Base-by-base conservation (phyloP, 2,329 filamentous ascomycete species). In the Neofusicoccum kwambonambiense region DNA sequence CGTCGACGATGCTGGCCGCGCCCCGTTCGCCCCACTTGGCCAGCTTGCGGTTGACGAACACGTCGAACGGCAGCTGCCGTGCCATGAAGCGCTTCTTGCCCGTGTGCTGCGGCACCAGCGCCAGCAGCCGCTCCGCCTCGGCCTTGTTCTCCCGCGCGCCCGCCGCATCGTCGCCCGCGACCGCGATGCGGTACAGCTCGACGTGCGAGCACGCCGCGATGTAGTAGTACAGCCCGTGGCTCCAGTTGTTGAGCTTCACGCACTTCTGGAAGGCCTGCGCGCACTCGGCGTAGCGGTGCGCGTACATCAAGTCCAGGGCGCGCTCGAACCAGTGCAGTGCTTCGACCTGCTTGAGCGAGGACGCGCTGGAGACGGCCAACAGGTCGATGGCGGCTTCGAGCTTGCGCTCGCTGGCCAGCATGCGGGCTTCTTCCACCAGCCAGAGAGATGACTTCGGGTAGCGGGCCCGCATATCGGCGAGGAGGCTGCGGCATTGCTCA, bases 41-140 rank as follows among this genome's bases (percentile, higher is more conserved):
- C 13, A 98, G 79, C 79, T 97, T 98, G 65, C 93, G 88, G 61
- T 86, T 83, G 12, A 95, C 88, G 71, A 96, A 97, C 3, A 90
- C 82, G 75, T 99, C 95, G 68, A 99, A 93, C 0, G 95, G 95
- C 11, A 98, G 82, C 71, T 96, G 92, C 22, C 90, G 87, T 0
- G 92, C 90, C 90, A 98, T 91, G 76, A 99, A 92, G 45, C 87
- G 88, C 79, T 96, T 97, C 79, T 91, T 93, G 44, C 93, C 93
- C 0, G 90, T 89, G 57, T 91, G 83, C 0, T 86, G 83, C 0
- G 91, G 89, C 0, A 90, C 91, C 71, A 89, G 90, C 45, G 86
- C 83, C 68, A 97, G 82, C 57, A 90, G 85, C 64, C 90, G 85
- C 58, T 89, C 87, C 0, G 93, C 90, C 67, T 63, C 39, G 17